Evolutionary conservation across 192 early-diverging fungal species (phyloP).

Genomic region (Piromyces sp.): DNA sequence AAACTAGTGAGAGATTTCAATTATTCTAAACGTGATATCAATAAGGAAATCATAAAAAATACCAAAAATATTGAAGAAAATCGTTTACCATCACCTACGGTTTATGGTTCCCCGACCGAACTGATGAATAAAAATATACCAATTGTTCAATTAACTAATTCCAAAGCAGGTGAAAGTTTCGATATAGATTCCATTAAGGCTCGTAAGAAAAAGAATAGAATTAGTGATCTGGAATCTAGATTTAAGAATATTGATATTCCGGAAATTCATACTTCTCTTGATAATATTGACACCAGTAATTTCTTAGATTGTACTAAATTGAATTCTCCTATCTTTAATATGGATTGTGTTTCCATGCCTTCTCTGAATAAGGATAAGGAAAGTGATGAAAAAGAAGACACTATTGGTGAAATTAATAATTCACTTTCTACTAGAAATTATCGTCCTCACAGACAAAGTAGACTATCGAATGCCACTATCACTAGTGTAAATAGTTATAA

Average conservation of each 20-base stretch:
- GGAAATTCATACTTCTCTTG: background rate
- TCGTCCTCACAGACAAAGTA: background rate
- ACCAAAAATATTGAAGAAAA: background rate
- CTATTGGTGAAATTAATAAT: background rate
- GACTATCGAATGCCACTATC: background rate
- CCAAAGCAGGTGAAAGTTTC: background rate
- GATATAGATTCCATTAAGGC: background rate
- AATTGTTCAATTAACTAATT: background rate
- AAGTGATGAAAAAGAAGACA: background rate
- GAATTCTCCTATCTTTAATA: background rate
- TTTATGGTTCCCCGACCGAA: background rate
- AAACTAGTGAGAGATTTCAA: background rate
- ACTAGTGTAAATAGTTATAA: background rate
- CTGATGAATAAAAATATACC: background rate
- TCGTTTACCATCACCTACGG: background rate
- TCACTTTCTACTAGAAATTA: too few relatives aligned
- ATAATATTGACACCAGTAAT: background rate
- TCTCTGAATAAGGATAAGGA: background rate
- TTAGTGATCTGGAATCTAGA: background rate
- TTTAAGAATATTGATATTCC: background rate
- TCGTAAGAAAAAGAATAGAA: background rate
- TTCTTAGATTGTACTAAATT: background rate
- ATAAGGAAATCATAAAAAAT: background rate
- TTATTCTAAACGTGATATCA: background rate
- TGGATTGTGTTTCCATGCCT: background rate